Evolutionary conservation across 2,329 filamentous ascomycete genomes (phyloP), one percentile per base, ranked within the genome.

Genomic region (Neocatenulostroma microsporum): DNA sequence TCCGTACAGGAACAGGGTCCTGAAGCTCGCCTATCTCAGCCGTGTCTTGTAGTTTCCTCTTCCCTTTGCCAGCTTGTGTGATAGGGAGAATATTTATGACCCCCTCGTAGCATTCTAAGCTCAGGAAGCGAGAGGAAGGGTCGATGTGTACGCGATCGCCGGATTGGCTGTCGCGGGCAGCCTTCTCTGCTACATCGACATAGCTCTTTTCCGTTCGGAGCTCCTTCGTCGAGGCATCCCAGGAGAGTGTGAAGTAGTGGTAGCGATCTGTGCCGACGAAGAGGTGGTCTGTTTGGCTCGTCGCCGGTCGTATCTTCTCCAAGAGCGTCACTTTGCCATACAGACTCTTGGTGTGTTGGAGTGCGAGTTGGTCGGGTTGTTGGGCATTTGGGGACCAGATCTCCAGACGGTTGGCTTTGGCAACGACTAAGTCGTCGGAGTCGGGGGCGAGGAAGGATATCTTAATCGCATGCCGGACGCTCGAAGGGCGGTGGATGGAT

Each of bases 201-300:
- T 72, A 76, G 41, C 67, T 70, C 60, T 75, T 70, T 47, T 77
- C 56, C 3, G 76, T 80, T 24, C 63, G 63, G 11, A 80, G 60
- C 36, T 70, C 62, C 14, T 66, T 69, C 17, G 55, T 62, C 2
- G 73, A 61, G 0, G 71, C 54, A 50, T 95, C 79, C 88, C 91
- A 98, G 12, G 73, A 78, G 14, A 94, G 62, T 2, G 86, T 94
- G 60, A 96, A 94, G 64, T 94, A 96, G 53, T 87, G 80, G 50
- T 84, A 83, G 37, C 83, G 78, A 56, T 94, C 83, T 30, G 91
- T 98, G 33, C 87, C 89, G 39, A 98, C 74, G 57, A 98, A 94
- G 42, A 98, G 75, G 44, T 95, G 77, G 50, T 96, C 87, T 31
- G 80, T 85, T 4, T 71, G 63, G 19, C 80, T 79, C 49, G 84